These are phyloP conservation scores for Lentinula lateritia DNA, from an alignment of 768 basidiomycete genomes.

Conservation along the genomic window DNA sequence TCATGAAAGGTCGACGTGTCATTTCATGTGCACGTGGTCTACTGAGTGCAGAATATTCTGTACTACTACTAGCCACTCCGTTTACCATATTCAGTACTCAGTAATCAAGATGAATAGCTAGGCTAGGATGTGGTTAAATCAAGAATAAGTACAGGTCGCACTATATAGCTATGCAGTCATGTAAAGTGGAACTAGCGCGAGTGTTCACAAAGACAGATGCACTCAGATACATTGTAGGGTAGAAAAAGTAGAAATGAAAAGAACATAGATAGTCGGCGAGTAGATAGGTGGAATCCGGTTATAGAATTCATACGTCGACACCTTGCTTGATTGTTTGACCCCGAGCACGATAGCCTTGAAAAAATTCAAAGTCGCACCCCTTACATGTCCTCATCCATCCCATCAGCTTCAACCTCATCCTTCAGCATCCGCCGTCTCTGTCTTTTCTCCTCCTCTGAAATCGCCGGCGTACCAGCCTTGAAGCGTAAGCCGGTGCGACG, in stretches of 20 bases:
- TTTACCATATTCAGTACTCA: background rate
- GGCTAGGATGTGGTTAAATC: too few relatives aligned
- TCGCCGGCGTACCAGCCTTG: constrained; percentile 18
- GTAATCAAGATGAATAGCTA: background rate
- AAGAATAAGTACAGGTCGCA: background rate
- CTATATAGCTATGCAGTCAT: background rate
- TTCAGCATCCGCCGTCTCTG: constrained; percentile 24
- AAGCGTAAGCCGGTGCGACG: constrained; percentile 13
- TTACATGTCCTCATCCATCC: constrained; percentile 12
- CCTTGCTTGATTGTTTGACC: background rate
- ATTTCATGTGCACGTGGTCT: constrained; percentile 6
- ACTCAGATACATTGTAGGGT: too few relatives aligned
- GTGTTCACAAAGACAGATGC: too few relatives aligned
- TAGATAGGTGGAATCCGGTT: too few relatives aligned
- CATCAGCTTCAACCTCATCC: constrained; percentile 25
- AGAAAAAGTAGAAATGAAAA: background rate
- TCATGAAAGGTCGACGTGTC: constrained; percentile 3
- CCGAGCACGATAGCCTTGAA: too few relatives aligned
- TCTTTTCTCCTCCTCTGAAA: constrained; percentile 18
- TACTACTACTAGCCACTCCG: too few relatives aligned
- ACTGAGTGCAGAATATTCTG: too few relatives aligned
- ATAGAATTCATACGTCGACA: background rate
- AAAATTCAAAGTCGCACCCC: too few relatives aligned
- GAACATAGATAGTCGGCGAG: background rate
- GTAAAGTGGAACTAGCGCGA: too few relatives aligned